phyloP scores from a whole-genome alignment of 768 basidiomycete species.

The Termitomyces eurrhizus region DNA sequence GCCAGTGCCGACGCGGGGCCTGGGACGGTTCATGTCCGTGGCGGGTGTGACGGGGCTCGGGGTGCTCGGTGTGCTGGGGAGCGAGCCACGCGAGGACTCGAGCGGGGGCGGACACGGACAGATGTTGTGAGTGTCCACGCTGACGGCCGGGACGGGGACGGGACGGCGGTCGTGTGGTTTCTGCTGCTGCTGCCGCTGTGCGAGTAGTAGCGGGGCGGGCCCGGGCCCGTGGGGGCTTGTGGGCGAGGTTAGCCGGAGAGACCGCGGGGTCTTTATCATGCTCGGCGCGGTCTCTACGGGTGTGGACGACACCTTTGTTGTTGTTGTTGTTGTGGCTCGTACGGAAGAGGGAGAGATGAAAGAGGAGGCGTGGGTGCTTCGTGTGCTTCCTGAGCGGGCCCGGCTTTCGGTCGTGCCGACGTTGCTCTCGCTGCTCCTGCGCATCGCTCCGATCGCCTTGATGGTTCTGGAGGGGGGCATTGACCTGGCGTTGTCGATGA shows the following conservation, averaged over 20 bases:
- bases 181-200: constrained; percentile 17
- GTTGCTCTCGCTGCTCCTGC: neutral
- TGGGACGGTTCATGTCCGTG: constrained; percentile 27
- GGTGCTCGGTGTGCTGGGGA: constrained; percentile 11
- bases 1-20: constrained; percentile 64
- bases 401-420: neutral
- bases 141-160: neutral
- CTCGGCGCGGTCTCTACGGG: neutral
- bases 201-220: constrained; percentile 23
- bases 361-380: neutral
- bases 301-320: neutral
- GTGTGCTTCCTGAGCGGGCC: neutral
- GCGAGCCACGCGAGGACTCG: constrained; percentile 16
- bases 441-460: neutral
- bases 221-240: neutral
- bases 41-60: neutral
- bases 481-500: no score
- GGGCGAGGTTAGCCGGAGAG: neutral
- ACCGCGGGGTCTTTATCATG: neutral
- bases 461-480: neutral
- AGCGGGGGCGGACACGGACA: constrained; percentile 28
- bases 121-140: constrained; percentile 13
- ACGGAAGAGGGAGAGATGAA: neutral
- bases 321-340: neutral
- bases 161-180: neutral